These are phyloP conservation scores for Panaeolus cyanescens DNA, from an alignment of 768 basidiomycete genomes.

Conservation along the genomic window DNA sequence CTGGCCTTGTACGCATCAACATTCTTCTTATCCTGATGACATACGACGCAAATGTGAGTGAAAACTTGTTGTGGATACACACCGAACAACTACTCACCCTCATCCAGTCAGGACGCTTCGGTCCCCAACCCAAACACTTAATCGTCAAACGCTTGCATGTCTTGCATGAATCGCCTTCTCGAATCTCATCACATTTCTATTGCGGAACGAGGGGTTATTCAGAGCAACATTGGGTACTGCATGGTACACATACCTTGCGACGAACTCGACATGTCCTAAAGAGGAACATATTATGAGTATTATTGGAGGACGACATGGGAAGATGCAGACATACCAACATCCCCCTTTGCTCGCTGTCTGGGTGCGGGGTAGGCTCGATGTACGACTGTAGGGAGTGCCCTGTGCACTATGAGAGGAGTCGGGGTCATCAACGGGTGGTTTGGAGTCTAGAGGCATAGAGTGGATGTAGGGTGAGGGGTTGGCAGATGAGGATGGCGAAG, in stretches of 20 bases:
- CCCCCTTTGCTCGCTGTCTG: slow-evolving; percentile 68
- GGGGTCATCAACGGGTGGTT: slow-evolving; percentile 37
- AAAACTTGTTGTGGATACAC: slow-evolving; percentile 3
- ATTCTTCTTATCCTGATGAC: slow-evolving; percentile 71
- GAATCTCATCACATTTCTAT: slow-evolving; percentile 89
- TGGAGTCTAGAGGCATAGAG: slow-evolving; percentile 33
- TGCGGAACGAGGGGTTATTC: slow-evolving; percentile 13
- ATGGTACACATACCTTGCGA: slow-evolving; percentile 61
- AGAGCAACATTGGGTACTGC: slow-evolving; percentile 11
- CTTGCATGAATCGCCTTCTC: slow-evolving; percentile 77
- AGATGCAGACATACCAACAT: slow-evolving; percentile 63
- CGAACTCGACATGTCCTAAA: slow-evolving; percentile 81
- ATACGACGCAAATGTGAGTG: slow-evolving; percentile 16
- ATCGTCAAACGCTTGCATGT: slow-evolving; percentile 83
- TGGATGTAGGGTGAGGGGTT: slow-evolving; percentile 48
- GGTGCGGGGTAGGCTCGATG: slow-evolving; percentile 53
- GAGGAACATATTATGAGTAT: slow-evolving; percentile 15
- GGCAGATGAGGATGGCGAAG: slow-evolving; percentile 45
- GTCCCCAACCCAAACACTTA: slow-evolving; percentile 84
- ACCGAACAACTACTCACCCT: slow-evolving; percentile 48
- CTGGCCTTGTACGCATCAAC: slow-evolving; percentile 83
- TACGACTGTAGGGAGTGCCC: slow-evolving; percentile 48
- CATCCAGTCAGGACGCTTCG: slow-evolving; percentile 89
- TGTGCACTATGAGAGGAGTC: slow-evolving; percentile 37
- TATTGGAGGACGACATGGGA: slow-evolving; percentile 7